Evolutionary conservation across 2,329 filamentous ascomycete species (phyloP).

Genomic region (Elsinoe australis): DNA sequence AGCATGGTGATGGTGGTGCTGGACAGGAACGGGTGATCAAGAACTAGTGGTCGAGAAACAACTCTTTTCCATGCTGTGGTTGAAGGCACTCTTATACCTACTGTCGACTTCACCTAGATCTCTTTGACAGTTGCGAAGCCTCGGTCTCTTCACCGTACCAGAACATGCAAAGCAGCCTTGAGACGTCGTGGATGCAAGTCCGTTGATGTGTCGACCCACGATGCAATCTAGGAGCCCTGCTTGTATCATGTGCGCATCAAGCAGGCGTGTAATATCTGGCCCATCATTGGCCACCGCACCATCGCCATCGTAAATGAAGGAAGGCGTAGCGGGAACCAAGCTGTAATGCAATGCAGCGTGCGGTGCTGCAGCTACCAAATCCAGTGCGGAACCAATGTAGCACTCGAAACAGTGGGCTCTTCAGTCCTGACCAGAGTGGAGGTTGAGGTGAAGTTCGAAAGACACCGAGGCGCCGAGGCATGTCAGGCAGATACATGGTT

Average conservation of each 20-base stretch:
- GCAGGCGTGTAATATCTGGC: conserved; percentile 4
- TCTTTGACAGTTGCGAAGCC: background rate
- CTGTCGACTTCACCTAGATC: background rate
- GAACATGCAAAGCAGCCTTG: background rate
- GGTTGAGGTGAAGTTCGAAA: background rate
- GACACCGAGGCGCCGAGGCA: conserved; percentile 9
- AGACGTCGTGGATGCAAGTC: conserved; percentile 5
- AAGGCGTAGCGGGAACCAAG: conserved; percentile 9
- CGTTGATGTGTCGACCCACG: conserved; percentile 11
- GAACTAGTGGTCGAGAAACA: no score
- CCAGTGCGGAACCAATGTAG: conserved; percentile 4
- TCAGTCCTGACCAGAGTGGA: background rate
- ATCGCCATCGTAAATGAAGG: conserved; percentile 1
- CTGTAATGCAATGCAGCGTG: conserved; percentile 9
- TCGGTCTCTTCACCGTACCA: conserved; percentile 1
- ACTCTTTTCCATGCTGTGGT: no score
- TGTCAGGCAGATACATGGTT: background rate
- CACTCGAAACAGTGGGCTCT: conserved; percentile 1
- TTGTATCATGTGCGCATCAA: conserved; percentile 7
- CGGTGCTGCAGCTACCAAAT: background rate
- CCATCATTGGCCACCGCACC: background rate
- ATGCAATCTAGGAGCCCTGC: conserved; percentile 6
- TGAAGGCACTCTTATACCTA: conserved; percentile 10
- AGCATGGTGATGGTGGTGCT: conserved; percentile 4
- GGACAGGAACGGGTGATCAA: conserved; percentile 1